Percentiles rank a stretch among this genome's conserved stretches.
Evolutionary conservation across 2,329 filamentous ascomycete genomes (phyloP).

Genomic region (Remersonia thermophila): DNA sequence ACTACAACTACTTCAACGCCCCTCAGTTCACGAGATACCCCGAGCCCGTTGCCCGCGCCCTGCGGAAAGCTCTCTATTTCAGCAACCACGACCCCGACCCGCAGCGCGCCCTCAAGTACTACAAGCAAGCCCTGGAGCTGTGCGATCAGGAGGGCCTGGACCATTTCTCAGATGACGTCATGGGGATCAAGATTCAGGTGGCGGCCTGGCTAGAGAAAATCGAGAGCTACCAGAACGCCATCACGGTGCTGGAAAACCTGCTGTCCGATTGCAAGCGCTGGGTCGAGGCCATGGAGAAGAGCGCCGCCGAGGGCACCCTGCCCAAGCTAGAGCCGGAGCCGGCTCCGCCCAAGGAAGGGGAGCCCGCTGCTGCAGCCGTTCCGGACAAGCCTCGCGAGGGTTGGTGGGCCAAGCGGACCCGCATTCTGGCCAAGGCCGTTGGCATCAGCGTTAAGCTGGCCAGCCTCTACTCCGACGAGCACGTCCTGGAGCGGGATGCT

Average conservation of each 20-base stretch:
- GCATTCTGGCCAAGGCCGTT: slow-evolving; percentile 61
- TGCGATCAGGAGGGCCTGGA: slow-evolving; percentile 68
- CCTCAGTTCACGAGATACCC: slow-evolving; percentile 48
- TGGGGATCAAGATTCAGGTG: slow-evolving; percentile 78
- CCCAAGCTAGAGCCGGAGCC: slow-evolving; percentile 17
- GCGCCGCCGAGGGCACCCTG: slow-evolving; percentile 33
- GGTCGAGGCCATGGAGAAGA: slow-evolving; percentile 43
- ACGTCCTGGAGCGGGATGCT: slow-evolving; percentile 59
- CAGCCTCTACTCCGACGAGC: slow-evolving; percentile 65
- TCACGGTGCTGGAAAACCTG: slow-evolving; percentile 68
- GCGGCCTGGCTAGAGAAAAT: slow-evolving; percentile 70
- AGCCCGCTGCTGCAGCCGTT: slow-evolving; percentile 7
- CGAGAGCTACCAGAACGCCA: slow-evolving; percentile 54
- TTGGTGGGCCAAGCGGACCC: slow-evolving; percentile 46
- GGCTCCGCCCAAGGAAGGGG: slow-evolving; percentile 7
- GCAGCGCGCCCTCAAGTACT: slow-evolving; percentile 68
- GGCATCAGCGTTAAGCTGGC: slow-evolving; percentile 73
- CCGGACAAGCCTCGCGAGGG: slow-evolving; percentile 29
- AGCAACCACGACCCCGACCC: slow-evolving; percentile 66
- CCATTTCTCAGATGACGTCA: slow-evolving; percentile 78
- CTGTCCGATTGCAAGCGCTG: slow-evolving; percentile 54
- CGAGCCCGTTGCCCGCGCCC: slow-evolving; percentile 58
- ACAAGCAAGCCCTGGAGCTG: slow-evolving; percentile 63
- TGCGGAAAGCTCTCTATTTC: slow-evolving; percentile 79
- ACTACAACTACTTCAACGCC: slow-evolving; percentile 44